Base-by-base conservation (phyloP, 352 stramenopile genomes). In the Pythium aristosporum region DNA sequence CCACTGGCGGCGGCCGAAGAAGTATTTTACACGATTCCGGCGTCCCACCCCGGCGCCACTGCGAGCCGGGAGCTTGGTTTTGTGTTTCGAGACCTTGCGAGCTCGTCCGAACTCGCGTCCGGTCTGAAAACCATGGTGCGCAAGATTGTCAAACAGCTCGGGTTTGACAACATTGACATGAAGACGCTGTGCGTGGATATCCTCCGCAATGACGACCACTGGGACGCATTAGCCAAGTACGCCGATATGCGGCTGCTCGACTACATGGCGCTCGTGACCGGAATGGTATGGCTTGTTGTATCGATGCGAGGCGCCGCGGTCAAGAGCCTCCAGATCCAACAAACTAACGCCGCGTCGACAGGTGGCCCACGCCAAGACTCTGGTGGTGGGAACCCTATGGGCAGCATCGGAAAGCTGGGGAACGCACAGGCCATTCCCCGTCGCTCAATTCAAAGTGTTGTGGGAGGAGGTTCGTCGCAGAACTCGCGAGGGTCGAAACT, bases 291-390 rank as follows among this genome's bases (percentile, higher is more conserved):
- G 80, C 64, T 96, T 5, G 77, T 91, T 25, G 60, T 96, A 6
- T 68, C 93, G 15, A 90, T 92, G 71, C 74, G 85, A 42, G 87
- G 87, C 32, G 72, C 87, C 28, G 81, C 85, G 13, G 87, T 96
- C 21, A 92, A 92, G 56, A 96, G 82, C 32, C 71, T 96, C n/a
- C 85, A 96, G 61, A 87, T 95, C 25, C 85, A 93, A 48, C 82
- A 91, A 55, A 85, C 77, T 3, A 91, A 84, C 65, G 58, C 69
- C 7, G 47, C 55, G 7, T 53, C 74, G 37, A 69, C 71, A 30
- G 25, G 25, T 18, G 68, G 75, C 16, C 34, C 62, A 4, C 49
- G 62, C 28, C 55, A 60, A 47, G 62, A 69, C 28, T 15, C 47
- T 5, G 25, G 25, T 15, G 28, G 47, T 37, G 23, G 36, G 7